Conservation (phyloP, 2,329 filamentous ascomycete species). For the Colletotrichum sublineola region DNA sequence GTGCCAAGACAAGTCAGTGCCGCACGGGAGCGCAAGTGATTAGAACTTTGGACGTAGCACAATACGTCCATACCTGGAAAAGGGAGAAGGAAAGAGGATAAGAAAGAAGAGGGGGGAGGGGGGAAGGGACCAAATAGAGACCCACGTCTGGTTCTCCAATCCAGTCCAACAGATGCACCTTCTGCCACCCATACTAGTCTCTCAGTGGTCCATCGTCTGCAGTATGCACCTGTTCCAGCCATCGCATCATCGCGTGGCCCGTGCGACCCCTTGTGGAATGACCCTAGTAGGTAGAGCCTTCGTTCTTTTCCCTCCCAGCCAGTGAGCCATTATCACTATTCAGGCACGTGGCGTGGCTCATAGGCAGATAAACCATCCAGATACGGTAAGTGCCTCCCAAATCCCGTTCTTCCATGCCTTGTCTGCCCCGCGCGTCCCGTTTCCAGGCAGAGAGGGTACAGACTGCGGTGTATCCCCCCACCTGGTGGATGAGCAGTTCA, state of each 20-base stretch:
- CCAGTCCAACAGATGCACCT: background rate
- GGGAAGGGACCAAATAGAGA: background rate
- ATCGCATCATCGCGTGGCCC: background rate
- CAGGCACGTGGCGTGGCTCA: conserved; percentile 28
- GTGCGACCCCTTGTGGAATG: background rate
- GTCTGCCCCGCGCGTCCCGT: background rate
- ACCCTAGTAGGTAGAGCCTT: background rate
- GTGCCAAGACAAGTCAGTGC: conserved; percentile 25
- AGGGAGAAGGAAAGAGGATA: background rate
- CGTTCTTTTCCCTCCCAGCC: background rate
- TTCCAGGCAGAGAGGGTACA: background rate
- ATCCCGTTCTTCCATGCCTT: background rate
- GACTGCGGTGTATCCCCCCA: background rate
- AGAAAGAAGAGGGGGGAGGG: background rate
- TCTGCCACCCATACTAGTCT: conserved; percentile 3
- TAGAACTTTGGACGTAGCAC: background rate
- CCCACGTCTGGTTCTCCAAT: conserved; percentile 3
- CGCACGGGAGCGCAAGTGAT: background rate
- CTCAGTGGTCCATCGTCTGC: conserved; percentile 1
- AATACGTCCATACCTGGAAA: background rate
- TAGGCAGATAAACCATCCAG: conserved; percentile 30
- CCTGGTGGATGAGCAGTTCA: background rate
- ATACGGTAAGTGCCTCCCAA: background rate
- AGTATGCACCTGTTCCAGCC: conserved; percentile 1
- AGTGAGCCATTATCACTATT: background rate